Evolutionary conservation across 495 filamentous ascomycete genomes (phyloP).

Genomic region (Recurvomyces mirabilis): DNA sequence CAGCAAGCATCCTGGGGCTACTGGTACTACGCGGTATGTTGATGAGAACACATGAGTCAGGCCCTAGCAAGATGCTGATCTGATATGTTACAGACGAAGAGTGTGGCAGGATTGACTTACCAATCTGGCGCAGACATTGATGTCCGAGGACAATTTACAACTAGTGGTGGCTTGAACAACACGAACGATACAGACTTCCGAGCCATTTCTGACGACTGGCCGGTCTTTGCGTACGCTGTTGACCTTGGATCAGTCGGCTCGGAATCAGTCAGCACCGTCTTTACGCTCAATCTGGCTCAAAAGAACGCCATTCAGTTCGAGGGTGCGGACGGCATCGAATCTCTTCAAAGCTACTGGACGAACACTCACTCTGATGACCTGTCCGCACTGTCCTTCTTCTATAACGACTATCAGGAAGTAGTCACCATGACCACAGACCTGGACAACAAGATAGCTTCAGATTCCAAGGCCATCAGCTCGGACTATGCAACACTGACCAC

Average conservation of each 20-base stretch:
- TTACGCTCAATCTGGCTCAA: slow-evolving; percentile 44
- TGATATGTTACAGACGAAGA: slow-evolving; percentile 45
- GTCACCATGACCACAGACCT: slow-evolving; percentile 31
- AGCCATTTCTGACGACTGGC: slow-evolving; percentile 41
- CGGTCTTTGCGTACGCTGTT: slow-evolving; percentile 44
- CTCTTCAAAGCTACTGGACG: slow-evolving; percentile 44
- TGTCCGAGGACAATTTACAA: slow-evolving; percentile 40
- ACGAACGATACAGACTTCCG: slow-evolving; percentile 41
- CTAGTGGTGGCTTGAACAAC: slow-evolving; percentile 36
- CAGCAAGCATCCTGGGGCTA: slow-evolving; percentile 83
- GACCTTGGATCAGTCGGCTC: slow-evolving; percentile 39
- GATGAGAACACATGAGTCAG: background rate
- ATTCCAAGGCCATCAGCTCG: slow-evolving; percentile 36
- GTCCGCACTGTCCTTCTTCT: slow-evolving; percentile 48
- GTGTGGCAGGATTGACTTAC: slow-evolving; percentile 27
- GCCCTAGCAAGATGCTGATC: background rate
- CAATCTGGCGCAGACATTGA: slow-evolving; percentile 40
- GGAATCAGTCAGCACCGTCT: slow-evolving; percentile 33
- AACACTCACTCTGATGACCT: slow-evolving; percentile 40
- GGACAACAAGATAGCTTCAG: slow-evolving; percentile 37
- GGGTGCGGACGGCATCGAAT: slow-evolving; percentile 29
- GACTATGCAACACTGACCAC: slow-evolving; percentile 27
- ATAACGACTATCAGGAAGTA: slow-evolving; percentile 38
- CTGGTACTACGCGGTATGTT: slow-evolving; percentile 29
- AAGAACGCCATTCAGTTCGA: slow-evolving; percentile 43